Conservation (phyloP, 116 monocot genomes). For the Phalaenopsis hybrid region DNA sequence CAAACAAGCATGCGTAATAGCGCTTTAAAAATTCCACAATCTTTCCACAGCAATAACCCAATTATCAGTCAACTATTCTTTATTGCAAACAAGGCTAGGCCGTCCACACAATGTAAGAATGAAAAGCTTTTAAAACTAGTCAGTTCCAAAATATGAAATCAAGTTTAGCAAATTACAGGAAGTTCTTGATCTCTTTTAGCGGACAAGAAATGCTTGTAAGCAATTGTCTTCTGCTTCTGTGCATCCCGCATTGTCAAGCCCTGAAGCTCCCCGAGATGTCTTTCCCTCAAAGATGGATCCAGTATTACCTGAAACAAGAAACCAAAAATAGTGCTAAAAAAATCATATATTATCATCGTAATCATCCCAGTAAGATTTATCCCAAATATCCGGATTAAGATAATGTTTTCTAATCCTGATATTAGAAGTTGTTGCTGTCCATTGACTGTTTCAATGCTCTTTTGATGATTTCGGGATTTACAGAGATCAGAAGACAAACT, state of each 20-base stretch:
- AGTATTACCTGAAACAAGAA: conserved; percentile 43
- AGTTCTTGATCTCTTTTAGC: conserved; percentile 54
- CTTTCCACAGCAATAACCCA: neutral
- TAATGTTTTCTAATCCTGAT: too few species aligned
- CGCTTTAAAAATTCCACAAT: neutral
- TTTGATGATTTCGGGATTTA: neutral
- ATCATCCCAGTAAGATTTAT: neutral
- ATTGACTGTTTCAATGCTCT: too few species aligned
- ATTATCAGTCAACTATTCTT: neutral
- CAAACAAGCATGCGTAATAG: neutral
- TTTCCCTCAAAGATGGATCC: conserved; percentile 68
- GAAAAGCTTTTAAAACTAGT: neutral
- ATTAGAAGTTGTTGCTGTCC: too few species aligned
- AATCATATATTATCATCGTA: neutral
- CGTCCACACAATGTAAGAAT: neutral
- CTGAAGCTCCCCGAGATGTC: conserved; percentile 86
- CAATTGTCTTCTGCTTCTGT: conserved; percentile 48
- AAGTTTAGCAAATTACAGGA: conserved; percentile 41
- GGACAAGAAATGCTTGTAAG: conserved; percentile 57
- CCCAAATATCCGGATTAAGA: too few species aligned
- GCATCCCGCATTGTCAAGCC: conserved; percentile 64
- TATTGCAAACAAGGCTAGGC: neutral
- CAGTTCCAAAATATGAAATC: neutral
- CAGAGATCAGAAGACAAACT: neutral
- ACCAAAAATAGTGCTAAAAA: neutral